phyloP scores from a whole-genome alignment of 139 green algal species.

The Chlamydomonas urium region DNA sequence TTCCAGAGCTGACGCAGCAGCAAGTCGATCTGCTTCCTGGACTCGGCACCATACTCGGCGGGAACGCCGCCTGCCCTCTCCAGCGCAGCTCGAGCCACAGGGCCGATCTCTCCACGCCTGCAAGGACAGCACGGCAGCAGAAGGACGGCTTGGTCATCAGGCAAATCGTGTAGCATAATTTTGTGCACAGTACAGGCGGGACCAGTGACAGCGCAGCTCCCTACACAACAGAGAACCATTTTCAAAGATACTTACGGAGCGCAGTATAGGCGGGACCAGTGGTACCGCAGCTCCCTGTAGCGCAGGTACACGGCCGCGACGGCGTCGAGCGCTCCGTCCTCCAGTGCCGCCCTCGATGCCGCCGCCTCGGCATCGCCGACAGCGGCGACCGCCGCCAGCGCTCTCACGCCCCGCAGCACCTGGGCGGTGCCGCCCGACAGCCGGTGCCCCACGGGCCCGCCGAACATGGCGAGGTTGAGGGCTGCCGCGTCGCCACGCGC shows the following conservation, averaged over 20 bases:
- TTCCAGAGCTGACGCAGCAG: too few relatives aligned
- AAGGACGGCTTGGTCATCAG: too few relatives aligned
- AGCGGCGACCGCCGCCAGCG: background rate
- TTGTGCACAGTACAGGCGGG: too few relatives aligned
- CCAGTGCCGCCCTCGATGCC: too few relatives aligned
- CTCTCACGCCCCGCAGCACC: background rate
- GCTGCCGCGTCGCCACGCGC: background rate
- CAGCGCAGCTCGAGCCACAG: background rate
- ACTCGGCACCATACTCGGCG: background rate
- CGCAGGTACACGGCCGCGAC: background rate
- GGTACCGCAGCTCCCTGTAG: background rate
- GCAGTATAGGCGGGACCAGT: background rate
- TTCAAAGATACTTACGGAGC: background rate
- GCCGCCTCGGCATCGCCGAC: background rate
- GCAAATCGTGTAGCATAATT: too few relatives aligned
- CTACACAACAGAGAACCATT: too few relatives aligned
- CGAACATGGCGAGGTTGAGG: slow-evolving; percentile 4
- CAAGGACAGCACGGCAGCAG: background rate
- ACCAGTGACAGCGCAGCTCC: too few relatives aligned
- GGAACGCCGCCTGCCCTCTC: background rate
- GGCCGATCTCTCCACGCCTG: slow-evolving; percentile 4
- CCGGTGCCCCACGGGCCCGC: too few relatives aligned
- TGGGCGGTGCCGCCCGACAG: background rate
- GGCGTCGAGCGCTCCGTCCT: too few relatives aligned
- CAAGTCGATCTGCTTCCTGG: background rate